These are phyloP conservation scores for Globomyces pollinis-pini DNA, from an alignment of 192 early-diverging fungal genomes.

Conservation along the genomic window DNA sequence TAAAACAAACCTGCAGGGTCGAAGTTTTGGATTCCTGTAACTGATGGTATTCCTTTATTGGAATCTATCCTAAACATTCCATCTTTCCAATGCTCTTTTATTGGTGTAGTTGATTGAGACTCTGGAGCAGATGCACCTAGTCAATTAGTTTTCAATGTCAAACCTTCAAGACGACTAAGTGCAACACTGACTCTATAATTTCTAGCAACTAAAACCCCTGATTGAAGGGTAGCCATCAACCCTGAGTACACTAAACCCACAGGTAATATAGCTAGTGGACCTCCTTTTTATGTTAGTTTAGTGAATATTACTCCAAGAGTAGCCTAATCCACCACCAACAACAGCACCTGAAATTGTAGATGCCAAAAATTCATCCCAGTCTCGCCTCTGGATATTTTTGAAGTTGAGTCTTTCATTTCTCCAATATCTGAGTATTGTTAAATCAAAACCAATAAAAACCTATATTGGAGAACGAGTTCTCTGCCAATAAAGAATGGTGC, in stretches of 20 bases:
- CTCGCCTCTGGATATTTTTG: constrained; percentile 3
- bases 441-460: too few relatives aligned
- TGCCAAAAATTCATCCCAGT: constrained; percentile 34
- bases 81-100: neutral
- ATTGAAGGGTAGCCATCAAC: constrained; percentile 15
- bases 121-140: constrained; percentile 15
- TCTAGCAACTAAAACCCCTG: constrained; percentile 3
- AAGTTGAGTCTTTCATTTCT: neutral
- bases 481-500: too few relatives aligned
- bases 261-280: constrained; percentile 22
- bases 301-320: constrained; percentile 30
- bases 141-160: constrained; percentile 15
- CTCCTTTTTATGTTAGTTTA: constrained; percentile 24
- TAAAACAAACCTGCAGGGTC: neutral
- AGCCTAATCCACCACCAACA: constrained; percentile 26
- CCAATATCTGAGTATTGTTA: too few relatives aligned
- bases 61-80: constrained; percentile 4
- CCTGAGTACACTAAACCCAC: constrained; percentile 28
- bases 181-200: constrained; percentile 13
- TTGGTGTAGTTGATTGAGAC: neutral
- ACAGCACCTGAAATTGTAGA: constrained; percentile 19
- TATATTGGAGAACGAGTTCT: too few relatives aligned
- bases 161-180: constrained; percentile 11
- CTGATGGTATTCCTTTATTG: neutral
- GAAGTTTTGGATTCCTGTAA: neutral